These are phyloP conservation scores for Taphrina deformans DNA, from an alignment of 1,139 yeast genomes.

Conservation along the genomic window DNA sequence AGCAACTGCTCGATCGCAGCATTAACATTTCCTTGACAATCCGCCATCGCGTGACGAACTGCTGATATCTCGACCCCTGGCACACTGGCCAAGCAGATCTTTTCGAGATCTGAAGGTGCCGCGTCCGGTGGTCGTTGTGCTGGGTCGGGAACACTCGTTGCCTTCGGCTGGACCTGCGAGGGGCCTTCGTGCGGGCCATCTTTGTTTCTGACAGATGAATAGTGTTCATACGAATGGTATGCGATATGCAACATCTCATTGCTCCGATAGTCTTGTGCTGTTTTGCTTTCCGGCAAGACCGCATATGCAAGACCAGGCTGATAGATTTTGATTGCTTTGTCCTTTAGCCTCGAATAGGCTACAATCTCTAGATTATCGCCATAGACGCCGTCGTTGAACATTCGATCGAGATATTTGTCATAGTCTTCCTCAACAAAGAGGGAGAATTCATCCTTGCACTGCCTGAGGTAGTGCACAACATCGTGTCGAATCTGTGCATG, in stretches of 20 bases:
- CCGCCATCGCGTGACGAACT: slow-evolving; percentile 35
- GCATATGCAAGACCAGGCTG: slow-evolving; percentile 47
- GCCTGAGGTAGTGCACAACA: slow-evolving; percentile 45
- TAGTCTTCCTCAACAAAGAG: slow-evolving; percentile 41
- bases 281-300: slow-evolving; percentile 37
- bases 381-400: slow-evolving; percentile 48
- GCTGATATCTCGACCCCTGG: slow-evolving; percentile 35
- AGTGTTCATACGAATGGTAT: slow-evolving; percentile 51
- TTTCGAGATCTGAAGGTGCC: slow-evolving; percentile 45
- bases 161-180: slow-evolving; percentile 42
- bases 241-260: slow-evolving; percentile 45
- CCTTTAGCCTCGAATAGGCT: slow-evolving; percentile 46
- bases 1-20: slow-evolving; percentile 38
- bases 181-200: slow-evolving; percentile 48
- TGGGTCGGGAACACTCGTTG: slow-evolving; percentile 13
- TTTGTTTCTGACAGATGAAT: slow-evolving; percentile 47
- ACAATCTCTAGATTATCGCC: slow-evolving; percentile 51
- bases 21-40: slow-evolving; percentile 25
- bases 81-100: slow-evolving; percentile 40
- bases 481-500: slow-evolving; percentile 43
- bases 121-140: slow-evolving; percentile 28
- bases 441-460: slow-evolving; percentile 39
- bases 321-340: slow-evolving; percentile 46
- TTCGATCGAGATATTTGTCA: slow-evolving; percentile 45
- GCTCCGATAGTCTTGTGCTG: background rate